A percentile compares a stretch with the other conserved stretches of the same genome.
Conservation (phyloP, 192 early-diverging fungal species). For the Coemansia sp. region DNA sequence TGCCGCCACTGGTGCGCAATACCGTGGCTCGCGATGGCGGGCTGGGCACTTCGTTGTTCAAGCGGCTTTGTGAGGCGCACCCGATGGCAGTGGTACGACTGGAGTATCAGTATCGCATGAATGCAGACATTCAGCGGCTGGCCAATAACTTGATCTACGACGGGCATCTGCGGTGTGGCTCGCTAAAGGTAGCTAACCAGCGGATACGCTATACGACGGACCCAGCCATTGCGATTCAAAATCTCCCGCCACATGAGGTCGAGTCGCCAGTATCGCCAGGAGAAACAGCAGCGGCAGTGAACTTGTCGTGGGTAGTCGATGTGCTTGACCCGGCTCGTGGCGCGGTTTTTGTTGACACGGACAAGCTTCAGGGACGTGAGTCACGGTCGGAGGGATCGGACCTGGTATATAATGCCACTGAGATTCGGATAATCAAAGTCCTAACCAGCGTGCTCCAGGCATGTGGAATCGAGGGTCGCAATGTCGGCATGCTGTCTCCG, state of each 20-base stretch:
- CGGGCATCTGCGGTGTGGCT: constrained; percentile 76
- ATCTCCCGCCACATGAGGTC: constrained; percentile 15
- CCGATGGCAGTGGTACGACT: constrained; percentile 76
- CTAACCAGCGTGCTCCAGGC: constrained; percentile 60
- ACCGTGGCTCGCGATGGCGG: constrained; percentile 39
- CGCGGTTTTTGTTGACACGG: constrained; percentile 85
- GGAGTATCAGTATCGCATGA: constrained; percentile 93
- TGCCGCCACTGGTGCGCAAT: constrained; percentile 82
- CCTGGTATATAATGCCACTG: constrained; percentile 70
- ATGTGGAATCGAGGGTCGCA: constrained; percentile 66
- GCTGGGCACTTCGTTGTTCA: constrained; percentile 74
- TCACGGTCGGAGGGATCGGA: constrained; percentile 53
- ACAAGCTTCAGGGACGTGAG: constrained; percentile 69
- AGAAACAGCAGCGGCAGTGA: background rate
- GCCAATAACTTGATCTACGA: constrained; percentile 85
- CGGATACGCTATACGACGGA: constrained; percentile 33
- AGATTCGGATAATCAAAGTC: constrained; percentile 66
- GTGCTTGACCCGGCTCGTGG: constrained; percentile 66
- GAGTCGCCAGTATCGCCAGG: background rate
- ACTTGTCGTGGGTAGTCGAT: constrained; percentile 63
- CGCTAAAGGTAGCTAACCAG: constrained; percentile 62
- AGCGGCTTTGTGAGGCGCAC: constrained; percentile 76
- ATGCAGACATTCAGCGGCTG: constrained; percentile 82
- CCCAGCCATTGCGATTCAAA: constrained; percentile 16
- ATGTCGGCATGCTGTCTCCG: constrained; percentile 85